Conservation (phyloP, 2,329 filamentous ascomycete genomes). For the Domatiomyces globalis region DNA sequence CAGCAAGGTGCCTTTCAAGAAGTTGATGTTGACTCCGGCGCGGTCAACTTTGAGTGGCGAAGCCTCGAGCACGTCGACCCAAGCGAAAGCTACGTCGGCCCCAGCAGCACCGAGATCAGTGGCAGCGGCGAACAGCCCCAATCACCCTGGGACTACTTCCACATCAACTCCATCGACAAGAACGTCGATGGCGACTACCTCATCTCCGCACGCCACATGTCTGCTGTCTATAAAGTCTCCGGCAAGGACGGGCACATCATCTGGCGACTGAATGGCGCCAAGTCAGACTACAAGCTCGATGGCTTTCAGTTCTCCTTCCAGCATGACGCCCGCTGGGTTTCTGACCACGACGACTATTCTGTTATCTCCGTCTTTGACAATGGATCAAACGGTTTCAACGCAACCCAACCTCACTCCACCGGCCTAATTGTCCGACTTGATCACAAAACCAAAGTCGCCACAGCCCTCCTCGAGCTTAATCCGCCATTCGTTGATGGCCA, state of each 20-base stretch:
- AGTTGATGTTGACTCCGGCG: constrained; percentile 38
- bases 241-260: constrained; percentile 26
- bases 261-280: constrained; percentile 26
- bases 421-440: constrained; percentile 29
- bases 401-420: constrained; percentile 25
- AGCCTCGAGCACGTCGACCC: constrained; percentile 43
- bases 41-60: constrained; percentile 46
- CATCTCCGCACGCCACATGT: constrained; percentile 29
- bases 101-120: constrained; percentile 30
- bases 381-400: constrained; percentile 29
- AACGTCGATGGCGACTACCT: constrained; percentile 28
- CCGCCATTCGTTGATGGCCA: constrained; percentile 14
- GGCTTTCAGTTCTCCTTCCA: constrained; percentile 31
- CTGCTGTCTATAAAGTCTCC: constrained; percentile 29
- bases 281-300: constrained; percentile 19
- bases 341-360: constrained; percentile 26
- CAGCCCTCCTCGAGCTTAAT: constrained; percentile 22
- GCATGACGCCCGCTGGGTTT: constrained; percentile 29
- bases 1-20: constrained; percentile 41
- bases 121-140: constrained; percentile 34
- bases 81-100: constrained; percentile 33
- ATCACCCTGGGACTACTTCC: constrained; percentile 34
- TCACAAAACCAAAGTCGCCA: constrained; percentile 24
- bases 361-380: constrained; percentile 29
- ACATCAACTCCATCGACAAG: constrained; percentile 32